Percentiles rank a stretch among this genome's conserved stretches.
phyloP scores from a whole-genome alignment of 306 rosid species.

The Cucurbita maxima region DNA sequence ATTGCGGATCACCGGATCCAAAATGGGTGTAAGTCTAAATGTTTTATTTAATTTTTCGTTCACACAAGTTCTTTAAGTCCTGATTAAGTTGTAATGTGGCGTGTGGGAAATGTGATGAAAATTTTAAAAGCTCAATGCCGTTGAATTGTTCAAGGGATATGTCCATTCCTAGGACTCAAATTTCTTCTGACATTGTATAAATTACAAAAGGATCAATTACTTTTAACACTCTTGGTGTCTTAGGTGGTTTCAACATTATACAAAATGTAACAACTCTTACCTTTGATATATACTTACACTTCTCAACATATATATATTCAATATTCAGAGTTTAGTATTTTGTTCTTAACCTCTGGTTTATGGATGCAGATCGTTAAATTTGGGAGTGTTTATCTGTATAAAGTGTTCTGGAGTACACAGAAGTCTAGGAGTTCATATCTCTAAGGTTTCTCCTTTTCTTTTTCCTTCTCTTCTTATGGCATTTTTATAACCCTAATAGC shows the following conservation, averaged over 20 bases:
- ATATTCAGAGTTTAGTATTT: background rate
- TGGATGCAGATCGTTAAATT: slow-evolving; percentile 52
- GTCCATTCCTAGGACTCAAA: background rate
- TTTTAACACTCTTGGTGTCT: background rate
- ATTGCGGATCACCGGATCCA: slow-evolving; percentile 85
- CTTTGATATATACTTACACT: background rate
- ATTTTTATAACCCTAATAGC: background rate
- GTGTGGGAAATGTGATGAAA: background rate
- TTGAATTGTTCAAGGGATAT: background rate
- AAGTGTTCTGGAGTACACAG: slow-evolving; percentile 94
- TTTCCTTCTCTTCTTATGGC: background rate
- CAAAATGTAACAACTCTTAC: background rate
- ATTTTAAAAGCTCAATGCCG: background rate
- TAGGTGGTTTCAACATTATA: background rate
- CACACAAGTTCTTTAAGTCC: background rate
- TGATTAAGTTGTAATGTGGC: background rate
- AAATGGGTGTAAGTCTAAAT: slow-evolving; percentile 81
- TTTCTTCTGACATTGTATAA: background rate
- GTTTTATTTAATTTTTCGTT: background rate
- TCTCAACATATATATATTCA: background rate
- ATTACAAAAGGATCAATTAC: background rate
- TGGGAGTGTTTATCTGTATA: slow-evolving; percentile 80
- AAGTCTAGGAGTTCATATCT: slow-evolving; percentile 86
- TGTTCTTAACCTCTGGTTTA: slow-evolving; percentile 8
- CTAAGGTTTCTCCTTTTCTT: slow-evolving; percentile 44